Percentiles rank a stretch among this genome's conserved stretches.
Evolutionary conservation across 116 monocot species (phyloP).

Genomic region (Cymodocea nodosa): DNA sequence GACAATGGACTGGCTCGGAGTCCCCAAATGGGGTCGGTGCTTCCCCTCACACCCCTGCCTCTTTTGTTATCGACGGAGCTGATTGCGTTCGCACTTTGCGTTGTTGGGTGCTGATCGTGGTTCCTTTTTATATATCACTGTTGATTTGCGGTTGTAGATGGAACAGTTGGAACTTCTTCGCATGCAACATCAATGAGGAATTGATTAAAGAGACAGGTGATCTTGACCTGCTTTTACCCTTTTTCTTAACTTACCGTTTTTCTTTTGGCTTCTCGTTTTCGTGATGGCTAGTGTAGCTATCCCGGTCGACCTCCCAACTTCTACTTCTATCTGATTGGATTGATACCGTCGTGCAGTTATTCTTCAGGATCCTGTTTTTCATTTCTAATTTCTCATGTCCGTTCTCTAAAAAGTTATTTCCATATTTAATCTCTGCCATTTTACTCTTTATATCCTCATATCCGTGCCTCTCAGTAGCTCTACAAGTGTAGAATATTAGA

Average conservation of each 20-base stretch:
- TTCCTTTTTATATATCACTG: not conserved
- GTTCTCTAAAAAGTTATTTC: no score
- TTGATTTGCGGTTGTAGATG: constrained; percentile 26
- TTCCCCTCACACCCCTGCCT: not conserved
- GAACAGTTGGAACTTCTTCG: constrained; percentile 81
- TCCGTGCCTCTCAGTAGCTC: no score
- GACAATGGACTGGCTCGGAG: constrained; percentile 81
- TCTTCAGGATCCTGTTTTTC: no score
- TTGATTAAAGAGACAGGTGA: constrained; percentile 72
- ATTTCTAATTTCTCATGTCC: no score
- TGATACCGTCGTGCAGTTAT: no score
- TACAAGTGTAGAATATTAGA: no score
- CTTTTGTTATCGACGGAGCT: not conserved
- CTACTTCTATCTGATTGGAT: no score
- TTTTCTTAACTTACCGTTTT: not conserved
- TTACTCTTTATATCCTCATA: no score
- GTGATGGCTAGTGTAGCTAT: not conserved
- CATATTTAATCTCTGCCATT: no score
- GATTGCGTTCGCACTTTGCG: not conserved
- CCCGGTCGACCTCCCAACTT: no score
- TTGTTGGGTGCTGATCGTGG: not conserved
- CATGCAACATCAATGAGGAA: constrained; percentile 35
- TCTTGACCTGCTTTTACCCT: constrained; percentile 2
- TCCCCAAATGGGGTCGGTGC: constrained; percentile 83
- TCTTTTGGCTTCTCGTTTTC: not conserved